Percentiles rank a stretch among this genome's conserved stretches.
These are phyloP conservation scores for Gonium pectorale DNA, from an alignment of 139 green algal species.

Conservation along the genomic window DNA sequence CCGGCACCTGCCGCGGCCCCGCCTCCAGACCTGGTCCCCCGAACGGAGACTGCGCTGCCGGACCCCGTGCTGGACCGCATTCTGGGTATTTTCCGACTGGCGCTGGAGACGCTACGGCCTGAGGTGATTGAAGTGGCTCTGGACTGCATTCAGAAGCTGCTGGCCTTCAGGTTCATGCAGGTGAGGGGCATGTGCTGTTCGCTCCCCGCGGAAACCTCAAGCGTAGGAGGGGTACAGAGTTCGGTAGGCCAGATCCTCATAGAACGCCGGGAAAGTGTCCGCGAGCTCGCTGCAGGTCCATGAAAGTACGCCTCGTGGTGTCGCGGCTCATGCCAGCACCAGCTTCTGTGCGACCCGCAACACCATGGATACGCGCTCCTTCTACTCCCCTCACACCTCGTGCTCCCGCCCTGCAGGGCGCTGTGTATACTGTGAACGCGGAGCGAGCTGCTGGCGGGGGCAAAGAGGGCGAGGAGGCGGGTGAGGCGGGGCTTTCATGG, in stretches of 20 bases:
- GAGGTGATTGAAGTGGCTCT: slow-evolving; percentile 86
- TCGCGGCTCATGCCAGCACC: too few species aligned
- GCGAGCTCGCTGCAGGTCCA: too few species aligned
- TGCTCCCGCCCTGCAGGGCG: slow-evolving; percentile 10
- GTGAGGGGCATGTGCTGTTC: slow-evolving; percentile 13
- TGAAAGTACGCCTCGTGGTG: too few species aligned
- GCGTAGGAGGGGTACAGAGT: too few species aligned
- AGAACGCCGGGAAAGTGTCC: too few species aligned
- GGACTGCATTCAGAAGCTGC: slow-evolving; percentile 93
- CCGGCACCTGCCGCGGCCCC: not conserved
- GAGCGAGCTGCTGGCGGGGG: not conserved
- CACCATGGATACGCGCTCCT: too few species aligned
- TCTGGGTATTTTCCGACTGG: slow-evolving; percentile 59
- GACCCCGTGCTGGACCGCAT: slow-evolving; percentile 38
- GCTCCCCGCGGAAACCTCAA: too few species aligned
- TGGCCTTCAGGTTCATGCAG: slow-evolving; percentile 79
- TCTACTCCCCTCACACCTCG: not conserved
- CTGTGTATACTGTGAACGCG: slow-evolving; percentile 33
- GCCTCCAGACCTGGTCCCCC: slow-evolving; percentile 49
- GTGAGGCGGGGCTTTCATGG: not conserved
- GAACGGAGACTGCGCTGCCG: slow-evolving; percentile 49
- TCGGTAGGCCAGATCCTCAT: too few species aligned
- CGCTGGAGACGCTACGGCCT: slow-evolving; percentile 78
- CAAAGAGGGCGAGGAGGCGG: not conserved
- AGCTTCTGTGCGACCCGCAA: too few species aligned